Evolutionary conservation across 192 early-diverging fungal genomes (phyloP).

Genomic region (Backusella mclennaniae): DNA sequence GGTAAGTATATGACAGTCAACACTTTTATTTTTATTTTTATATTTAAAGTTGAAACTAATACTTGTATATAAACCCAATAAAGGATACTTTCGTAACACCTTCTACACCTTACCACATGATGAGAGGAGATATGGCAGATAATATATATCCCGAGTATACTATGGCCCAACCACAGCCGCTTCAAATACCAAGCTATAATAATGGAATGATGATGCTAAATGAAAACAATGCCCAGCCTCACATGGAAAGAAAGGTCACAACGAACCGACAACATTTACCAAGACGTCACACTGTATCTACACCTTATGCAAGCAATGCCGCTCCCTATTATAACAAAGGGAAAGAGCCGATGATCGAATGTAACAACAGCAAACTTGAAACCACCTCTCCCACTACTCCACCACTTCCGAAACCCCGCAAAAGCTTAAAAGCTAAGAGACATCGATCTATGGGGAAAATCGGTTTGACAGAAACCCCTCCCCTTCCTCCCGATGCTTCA

Average conservation of each 20-base stretch:
- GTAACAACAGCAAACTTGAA: neutral
- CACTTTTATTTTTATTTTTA: neutral
- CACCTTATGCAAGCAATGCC: conserved; percentile 16
- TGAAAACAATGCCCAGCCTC: neutral
- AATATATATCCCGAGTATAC: neutral
- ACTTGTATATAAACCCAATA: neutral
- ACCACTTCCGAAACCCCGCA: neutral
- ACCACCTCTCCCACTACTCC: neutral
- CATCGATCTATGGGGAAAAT: conserved; percentile 22
- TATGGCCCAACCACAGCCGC: neutral
- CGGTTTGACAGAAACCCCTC: neutral
- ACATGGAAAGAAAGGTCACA: neutral
- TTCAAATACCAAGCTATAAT: neutral
- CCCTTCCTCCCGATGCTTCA: neutral
- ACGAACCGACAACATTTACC: conserved; percentile 9
- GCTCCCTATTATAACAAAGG: conserved; percentile 11
- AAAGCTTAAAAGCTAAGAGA: conserved; percentile 12
- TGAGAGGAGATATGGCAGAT: conserved; percentile 6
- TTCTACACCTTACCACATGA: conserved; percentile 4
- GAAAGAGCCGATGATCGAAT: conserved; percentile 15
- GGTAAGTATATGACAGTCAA: neutral
- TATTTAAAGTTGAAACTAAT: conserved; percentile 1
- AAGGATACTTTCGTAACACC: conserved; percentile 10
- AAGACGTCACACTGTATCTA: conserved; percentile 28
- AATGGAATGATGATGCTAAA: neutral